A percentile compares a stretch with the other conserved stretches of the same genome.
Conservation (phyloP, 441 rosid genomes). For the Populus hybrid region DNA sequence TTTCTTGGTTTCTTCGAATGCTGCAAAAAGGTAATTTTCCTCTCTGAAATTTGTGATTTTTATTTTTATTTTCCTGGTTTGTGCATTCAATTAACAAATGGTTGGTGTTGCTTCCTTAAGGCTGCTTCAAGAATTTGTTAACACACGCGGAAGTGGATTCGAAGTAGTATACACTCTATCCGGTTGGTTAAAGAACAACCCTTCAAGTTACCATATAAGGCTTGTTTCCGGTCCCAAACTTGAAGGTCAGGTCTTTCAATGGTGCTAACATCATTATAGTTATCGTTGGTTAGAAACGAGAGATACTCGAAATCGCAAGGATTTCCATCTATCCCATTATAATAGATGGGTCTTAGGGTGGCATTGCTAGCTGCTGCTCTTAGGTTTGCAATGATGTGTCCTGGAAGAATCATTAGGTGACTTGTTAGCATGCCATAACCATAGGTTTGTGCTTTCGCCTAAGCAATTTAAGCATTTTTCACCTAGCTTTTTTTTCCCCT, state of each 20-base stretch:
- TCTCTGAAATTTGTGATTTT: slow-evolving; percentile 3
- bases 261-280: not conserved
- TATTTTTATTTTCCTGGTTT: not conserved
- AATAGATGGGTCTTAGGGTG: too few species aligned
- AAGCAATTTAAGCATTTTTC: not conserved
- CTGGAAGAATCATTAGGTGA: too few species aligned
- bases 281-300: not conserved
- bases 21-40: slow-evolving; percentile 62
- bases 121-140: slow-evolving; percentile 76
- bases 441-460: not conserved
- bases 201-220: slow-evolving; percentile 54
- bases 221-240: slow-evolving; percentile 70
- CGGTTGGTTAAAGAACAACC: slow-evolving; percentile 72
- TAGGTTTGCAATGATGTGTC: too few species aligned
- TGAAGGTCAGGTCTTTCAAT: slow-evolving; percentile 46
- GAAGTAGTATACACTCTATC: slow-evolving; percentile 71
- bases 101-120: slow-evolving; percentile 31
- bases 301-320: not conserved
- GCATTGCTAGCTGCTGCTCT: too few species aligned
- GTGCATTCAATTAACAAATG: not conserved
- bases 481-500: too few species aligned
- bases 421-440: too few species aligned
- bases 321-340: too few species aligned
- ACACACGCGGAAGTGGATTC: slow-evolving; percentile 44
- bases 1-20: slow-evolving; percentile 64